Evolutionary conservation across 805 yeast genomes (phyloP), one percentile per base, ranked within the genome.

Genomic region (Jamesozyma jinghongensis): DNA sequence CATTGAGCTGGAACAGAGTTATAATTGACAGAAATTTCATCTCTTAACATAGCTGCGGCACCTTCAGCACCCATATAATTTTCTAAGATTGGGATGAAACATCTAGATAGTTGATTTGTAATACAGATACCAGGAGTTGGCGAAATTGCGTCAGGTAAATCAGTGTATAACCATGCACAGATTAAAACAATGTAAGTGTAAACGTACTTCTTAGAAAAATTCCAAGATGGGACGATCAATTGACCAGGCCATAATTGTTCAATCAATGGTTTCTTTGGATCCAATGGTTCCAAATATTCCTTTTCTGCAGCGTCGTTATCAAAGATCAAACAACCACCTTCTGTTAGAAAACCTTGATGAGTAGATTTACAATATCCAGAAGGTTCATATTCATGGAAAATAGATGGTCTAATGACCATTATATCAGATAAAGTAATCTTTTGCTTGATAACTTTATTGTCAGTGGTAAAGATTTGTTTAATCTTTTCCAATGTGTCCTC

Each of bases 121-220:
- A 86, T 64, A 49, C 88, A 82, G 42, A 79, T 72, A 19, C 96
- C 96, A 0, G 97, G 97, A 3, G 97, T 90, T 36, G 97, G 97
- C 28, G 88, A 75, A 40, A 86, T 68, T 52, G 69, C 73, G 56
- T 86, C 95, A 2, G 98, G 98, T 59, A 92, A 71, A 65, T 92
- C 97, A 1, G 95, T 79, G 62, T 88, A 92, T 44, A 92, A 72
- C 97, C 98, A 92, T 14, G 65, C 63, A 8, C 73, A 38, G 51
- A 85, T 63, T 3, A 62, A 39, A 1, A 36, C 22, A 3, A 42
- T 39, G 31, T 50, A 57, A 4, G 43, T 36, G 14, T 38, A 19
- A 12, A 57, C 44, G 19, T 42, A 45, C 2, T 35, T 40, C 13
- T 37, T 42, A n/a, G 51, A 49, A 11, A 42, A 41, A 19, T 54